Conservation (phyloP, 805 yeast genomes). For the Millerago galiae region DNA sequence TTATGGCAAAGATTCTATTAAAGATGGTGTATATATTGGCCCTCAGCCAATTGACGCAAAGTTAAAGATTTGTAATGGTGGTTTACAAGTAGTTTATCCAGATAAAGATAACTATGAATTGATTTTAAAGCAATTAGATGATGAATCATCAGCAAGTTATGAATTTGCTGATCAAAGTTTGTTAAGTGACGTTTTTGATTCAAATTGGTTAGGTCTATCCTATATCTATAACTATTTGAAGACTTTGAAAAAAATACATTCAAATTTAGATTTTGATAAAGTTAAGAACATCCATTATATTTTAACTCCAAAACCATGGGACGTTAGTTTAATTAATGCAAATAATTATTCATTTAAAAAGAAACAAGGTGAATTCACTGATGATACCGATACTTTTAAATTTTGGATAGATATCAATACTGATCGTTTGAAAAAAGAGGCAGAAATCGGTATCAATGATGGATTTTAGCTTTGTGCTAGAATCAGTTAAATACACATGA, state of each 20-base stretch:
- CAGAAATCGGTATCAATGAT: slow-evolving; percentile 7
- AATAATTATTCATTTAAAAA: slow-evolving; percentile 14
- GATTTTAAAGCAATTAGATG: slow-evolving; percentile 35
- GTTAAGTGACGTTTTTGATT: slow-evolving; percentile 45
- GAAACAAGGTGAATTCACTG: slow-evolving; percentile 20
- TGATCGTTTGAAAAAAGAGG: slow-evolving; percentile 24
- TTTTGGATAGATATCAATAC: slow-evolving; percentile 45
- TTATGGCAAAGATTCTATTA: slow-evolving; percentile 19
- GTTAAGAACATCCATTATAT: slow-evolving; percentile 56
- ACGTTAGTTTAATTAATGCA: slow-evolving; percentile 11
- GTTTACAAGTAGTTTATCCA: slow-evolving; percentile 47
- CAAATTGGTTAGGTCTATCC: slow-evolving; percentile 44
- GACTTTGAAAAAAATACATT: slow-evolving; percentile 40
- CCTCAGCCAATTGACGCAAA: slow-evolving; percentile 35
- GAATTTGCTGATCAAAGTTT: slow-evolving; percentile 56
- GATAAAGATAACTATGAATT: slow-evolving; percentile 28
- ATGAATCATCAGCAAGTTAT: slow-evolving; percentile 32
- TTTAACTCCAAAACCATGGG: slow-evolving; percentile 58
- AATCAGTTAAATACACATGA: too few relatives aligned
- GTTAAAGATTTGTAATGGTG: slow-evolving; percentile 52
- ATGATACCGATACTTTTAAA: slow-evolving; percentile 41
- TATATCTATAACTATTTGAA: slow-evolving; percentile 52
- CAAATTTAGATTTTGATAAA: slow-evolving; percentile 38
- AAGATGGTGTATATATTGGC: slow-evolving; percentile 25
- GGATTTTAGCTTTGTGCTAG: slow-evolving; percentile 7